Base-by-base conservation (phyloP, 2,329 filamentous ascomycete genomes). In the Rhinocladiella similis region DNA sequence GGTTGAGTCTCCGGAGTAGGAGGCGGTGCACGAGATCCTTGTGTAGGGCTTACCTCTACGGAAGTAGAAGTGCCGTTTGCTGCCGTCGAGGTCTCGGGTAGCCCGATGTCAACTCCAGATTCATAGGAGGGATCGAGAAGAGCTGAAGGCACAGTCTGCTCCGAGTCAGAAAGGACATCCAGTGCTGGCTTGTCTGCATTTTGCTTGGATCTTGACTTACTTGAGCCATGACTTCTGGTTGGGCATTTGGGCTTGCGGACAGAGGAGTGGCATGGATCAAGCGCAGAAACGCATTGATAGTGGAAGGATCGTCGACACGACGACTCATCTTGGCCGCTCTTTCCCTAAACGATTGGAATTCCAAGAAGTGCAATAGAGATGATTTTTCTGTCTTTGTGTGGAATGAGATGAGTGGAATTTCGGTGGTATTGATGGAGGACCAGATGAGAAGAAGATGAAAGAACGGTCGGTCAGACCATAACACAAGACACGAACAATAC, bases 261-360 rank as follows among this genome's bases (percentile, higher is more conserved):
- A 46, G 25, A 3, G 43, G 43, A 12, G 43, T 46, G 13, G 10
- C 43, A 14, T 29, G 10, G 19, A 46, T 46, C 43, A 46, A 3
- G 25, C 43, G 43, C 9, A 49, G 36, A n/a, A 49, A 49, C n/a
- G 47, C 47, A 18, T 49, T 41, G 47, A 49, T 35, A 10, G 25
- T 41, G 36, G 33, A 14, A 10, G 47, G 47, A 22, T 49, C 25
- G 36, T 49, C 47, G 29, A 35, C 14, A 12, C 18, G 47, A 49
- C 36, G 25, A 9, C 14, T 13, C 47, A 49, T 49, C n/a, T 46
- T 46, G 43, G 22, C 29, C 19, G n/a, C 3, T 29, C 6, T 46
- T 10, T 16, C 38, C 10, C 10, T 19, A 16, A 20, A 22, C 22
- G 10, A 22, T 43, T 43, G 14, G 10, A 22, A 22, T 22, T 10